Evolutionary conservation across 768 basidiomycete species (phyloP).

Genomic region (Tylopilus sp.): DNA sequence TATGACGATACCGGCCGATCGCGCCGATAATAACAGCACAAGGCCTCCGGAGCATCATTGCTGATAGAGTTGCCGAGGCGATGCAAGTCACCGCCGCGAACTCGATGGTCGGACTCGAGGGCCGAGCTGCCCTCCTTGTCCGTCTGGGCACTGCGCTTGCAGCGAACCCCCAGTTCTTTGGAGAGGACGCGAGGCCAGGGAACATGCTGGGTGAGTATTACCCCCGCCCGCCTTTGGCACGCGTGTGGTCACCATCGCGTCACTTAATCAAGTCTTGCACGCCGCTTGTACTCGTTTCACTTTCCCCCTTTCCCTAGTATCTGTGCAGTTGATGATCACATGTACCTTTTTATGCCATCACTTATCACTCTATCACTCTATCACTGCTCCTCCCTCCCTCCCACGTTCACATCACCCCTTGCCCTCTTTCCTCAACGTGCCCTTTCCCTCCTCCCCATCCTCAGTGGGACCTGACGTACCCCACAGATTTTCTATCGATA

Average conservation of each 20-base stretch:
- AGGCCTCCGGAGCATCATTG: conserved; percentile 63
- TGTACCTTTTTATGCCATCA: neutral
- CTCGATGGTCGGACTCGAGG: conserved; percentile 88
- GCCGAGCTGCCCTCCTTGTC: conserved; percentile 72
- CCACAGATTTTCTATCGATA: conserved; percentile 62
- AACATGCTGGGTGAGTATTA: conserved; percentile 64
- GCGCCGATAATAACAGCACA: conserved; percentile 47
- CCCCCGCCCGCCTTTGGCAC: neutral
- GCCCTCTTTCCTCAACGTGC: neutral
- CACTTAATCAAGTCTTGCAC: neutral
- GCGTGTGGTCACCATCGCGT: neutral
- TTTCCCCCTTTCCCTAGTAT: neutral
- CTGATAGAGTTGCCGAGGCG: conserved; percentile 53
- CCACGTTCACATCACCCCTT: neutral
- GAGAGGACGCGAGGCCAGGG: conserved; percentile 70
- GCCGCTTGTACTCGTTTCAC: neutral
- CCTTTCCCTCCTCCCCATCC: neutral
- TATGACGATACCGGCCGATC: neutral
- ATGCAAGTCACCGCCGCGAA: conserved; percentile 81
- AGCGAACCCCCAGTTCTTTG: conserved; percentile 66
- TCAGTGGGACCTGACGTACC: neutral
- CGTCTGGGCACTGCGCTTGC: conserved; percentile 72
- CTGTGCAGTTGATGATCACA: neutral
- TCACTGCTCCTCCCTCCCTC: neutral
- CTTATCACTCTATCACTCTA: neutral